phyloP scores from a whole-genome alignment of 257 asterid species.

The Solanum pimpinellifolium region DNA sequence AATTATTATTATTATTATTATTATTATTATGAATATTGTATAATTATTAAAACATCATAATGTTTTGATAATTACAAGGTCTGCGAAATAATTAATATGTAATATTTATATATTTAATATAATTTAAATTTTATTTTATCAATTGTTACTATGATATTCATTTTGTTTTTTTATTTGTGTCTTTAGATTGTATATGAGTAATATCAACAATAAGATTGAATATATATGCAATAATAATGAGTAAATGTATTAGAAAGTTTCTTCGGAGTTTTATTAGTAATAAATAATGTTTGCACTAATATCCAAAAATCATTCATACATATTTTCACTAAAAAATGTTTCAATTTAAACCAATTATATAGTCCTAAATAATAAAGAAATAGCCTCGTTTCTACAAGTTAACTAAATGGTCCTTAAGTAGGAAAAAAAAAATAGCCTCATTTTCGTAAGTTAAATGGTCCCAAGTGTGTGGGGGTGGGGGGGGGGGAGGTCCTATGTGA shows the following conservation, averaged over 20 bases:
- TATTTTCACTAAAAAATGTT: not conserved
- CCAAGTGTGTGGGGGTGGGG: accelerated
- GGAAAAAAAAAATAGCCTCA: not conserved
- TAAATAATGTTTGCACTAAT: too few relatives aligned
- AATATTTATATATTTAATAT: not conserved
- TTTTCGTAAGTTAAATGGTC: not conserved
- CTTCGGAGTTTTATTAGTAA: not conserved
- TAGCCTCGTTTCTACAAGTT: not conserved
- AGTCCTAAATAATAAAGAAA: not conserved
- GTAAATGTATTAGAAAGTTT: not conserved
- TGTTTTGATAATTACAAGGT: not conserved
- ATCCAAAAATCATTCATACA: not conserved
- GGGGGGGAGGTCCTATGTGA: not conserved
- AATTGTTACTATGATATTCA: not conserved
- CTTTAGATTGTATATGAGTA: too few relatives aligned
- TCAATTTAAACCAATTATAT: too few relatives aligned
- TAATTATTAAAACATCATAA: not conserved
- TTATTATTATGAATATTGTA: not conserved
- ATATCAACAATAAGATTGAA: too few relatives aligned
- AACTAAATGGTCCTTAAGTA: not conserved
- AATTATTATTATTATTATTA: too few relatives aligned
- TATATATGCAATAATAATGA: not conserved
- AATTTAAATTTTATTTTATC: not conserved
- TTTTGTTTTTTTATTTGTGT: too few relatives aligned
- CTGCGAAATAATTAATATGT: not conserved